These are phyloP conservation scores for Kwoniella sp. DNA, from an alignment of 768 basidiomycete genomes.

Conservation along the genomic window DNA sequence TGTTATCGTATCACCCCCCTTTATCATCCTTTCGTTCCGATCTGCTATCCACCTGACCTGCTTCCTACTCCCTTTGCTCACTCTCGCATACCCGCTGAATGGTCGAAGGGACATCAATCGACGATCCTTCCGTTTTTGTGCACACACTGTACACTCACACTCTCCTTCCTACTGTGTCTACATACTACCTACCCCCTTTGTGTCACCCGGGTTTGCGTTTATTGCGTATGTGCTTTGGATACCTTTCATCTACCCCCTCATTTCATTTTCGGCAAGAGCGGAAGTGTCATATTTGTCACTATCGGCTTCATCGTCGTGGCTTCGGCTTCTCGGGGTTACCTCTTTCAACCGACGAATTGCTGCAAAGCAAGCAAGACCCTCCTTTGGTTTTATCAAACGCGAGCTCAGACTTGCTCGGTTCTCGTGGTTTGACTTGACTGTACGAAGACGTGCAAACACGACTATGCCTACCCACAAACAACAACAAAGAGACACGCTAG, in stretches of 20 bases:
- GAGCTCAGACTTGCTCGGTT: neutral
- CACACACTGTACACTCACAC: neutral
- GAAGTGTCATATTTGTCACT: neutral
- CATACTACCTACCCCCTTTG: neutral
- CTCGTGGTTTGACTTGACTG: neutral
- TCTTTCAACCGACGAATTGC: neutral
- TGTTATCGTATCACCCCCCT: neutral
- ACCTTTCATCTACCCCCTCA: neutral
- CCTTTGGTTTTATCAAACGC: neutral
- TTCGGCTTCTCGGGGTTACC: neutral
- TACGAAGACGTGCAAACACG: neutral
- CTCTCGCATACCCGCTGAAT: too few relatives aligned
- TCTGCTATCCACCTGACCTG: neutral
- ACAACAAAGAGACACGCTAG: slow-evolving; percentile 2
- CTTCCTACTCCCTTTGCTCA: too few relatives aligned
- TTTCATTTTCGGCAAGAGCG: slow-evolving; percentile 2
- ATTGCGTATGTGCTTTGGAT: neutral
- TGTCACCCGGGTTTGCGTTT: neutral
- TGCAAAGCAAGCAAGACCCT: neutral
- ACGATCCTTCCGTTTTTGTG: neutral
- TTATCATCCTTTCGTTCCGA: neutral
- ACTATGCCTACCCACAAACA: slow-evolving; percentile 1
- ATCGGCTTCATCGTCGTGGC: neutral
- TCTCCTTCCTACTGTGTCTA: too few relatives aligned
- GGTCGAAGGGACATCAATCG: neutral